Conservation (phyloP, 768 basidiomycete species). For the Coprinopsis sp. region DNA sequence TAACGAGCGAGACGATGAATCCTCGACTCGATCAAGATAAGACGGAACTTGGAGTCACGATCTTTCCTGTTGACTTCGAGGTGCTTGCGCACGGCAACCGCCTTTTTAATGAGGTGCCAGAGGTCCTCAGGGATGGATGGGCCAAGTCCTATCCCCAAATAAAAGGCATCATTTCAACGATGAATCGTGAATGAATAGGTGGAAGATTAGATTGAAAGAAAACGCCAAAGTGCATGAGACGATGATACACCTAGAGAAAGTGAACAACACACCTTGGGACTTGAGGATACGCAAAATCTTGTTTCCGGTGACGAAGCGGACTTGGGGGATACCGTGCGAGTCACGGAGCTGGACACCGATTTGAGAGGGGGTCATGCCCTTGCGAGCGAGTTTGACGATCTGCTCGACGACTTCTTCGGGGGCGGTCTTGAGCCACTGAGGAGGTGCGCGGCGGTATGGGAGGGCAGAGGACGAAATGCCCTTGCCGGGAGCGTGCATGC, state of each 20-base stretch:
- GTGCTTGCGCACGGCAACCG: conserved; percentile 98
- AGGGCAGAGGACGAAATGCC: conserved; percentile 99
- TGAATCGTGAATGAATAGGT: conserved; percentile 12
- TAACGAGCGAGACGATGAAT: conserved; percentile 97
- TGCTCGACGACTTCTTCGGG: conserved; percentile 94
- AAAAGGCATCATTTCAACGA: conserved; percentile 36
- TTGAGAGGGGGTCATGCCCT: conserved; percentile 96
- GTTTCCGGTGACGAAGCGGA: conserved; percentile 98
- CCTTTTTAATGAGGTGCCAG: conserved; percentile 99
- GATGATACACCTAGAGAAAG: background rate
- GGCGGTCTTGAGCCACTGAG: conserved; percentile 94
- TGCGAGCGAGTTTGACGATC: conserved; percentile 95
- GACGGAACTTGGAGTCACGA: conserved; percentile 93
- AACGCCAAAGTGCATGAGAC: conserved; percentile 24
- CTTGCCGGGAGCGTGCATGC: conserved; percentile 99
- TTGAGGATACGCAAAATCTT: conserved; percentile 99
- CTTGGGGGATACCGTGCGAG: conserved; percentile 97
- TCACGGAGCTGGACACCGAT: conserved; percentile 98
- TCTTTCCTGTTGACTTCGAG: conserved; percentile 97
- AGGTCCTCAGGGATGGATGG: conserved; percentile 99
- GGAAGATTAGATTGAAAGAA: conserved; percentile 13
- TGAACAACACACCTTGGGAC: conserved; percentile 66
- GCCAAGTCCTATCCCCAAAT: conserved; percentile 81
- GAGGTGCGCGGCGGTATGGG: conserved; percentile 93
- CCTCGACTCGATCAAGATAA: conserved; percentile 98